Evolutionary conservation across 768 basidiomycete species (phyloP).

Genomic region (Termitomyces sp.): DNA sequence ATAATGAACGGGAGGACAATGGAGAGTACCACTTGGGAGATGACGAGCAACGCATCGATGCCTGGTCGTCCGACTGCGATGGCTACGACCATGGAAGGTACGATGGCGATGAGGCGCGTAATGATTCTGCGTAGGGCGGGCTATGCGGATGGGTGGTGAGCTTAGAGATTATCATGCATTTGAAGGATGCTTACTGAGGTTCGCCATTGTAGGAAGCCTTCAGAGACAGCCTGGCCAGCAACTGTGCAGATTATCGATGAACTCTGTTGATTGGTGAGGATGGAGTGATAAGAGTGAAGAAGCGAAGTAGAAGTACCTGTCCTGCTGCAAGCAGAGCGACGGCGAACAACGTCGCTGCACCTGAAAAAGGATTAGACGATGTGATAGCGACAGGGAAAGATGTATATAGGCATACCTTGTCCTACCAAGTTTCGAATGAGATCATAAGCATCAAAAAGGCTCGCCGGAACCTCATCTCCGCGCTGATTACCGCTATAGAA

Average conservation of each 20-base stretch:
- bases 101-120: slow-evolving; percentile 76
- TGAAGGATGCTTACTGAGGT: slow-evolving; percentile 50
- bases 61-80: slow-evolving; percentile 64
- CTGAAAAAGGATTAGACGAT: slow-evolving; percentile 26
- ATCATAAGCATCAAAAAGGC: slow-evolving; percentile 9
- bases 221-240: slow-evolving; percentile 80
- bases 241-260: slow-evolving; percentile 88
- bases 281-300: not conserved
- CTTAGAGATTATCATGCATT: not conserved
- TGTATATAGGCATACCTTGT: slow-evolving; percentile 33
- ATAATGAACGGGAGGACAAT: slow-evolving; percentile 81
- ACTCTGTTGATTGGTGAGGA: slow-evolving; percentile 33
- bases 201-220: slow-evolving; percentile 34
- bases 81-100: slow-evolving; percentile 61
- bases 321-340: slow-evolving; percentile 81
- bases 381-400: not conserved
- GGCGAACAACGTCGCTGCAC: slow-evolving; percentile 83
- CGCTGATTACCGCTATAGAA: slow-evolving; percentile 37
- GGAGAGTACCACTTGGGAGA: slow-evolving; percentile 57
- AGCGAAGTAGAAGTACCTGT: slow-evolving; percentile 38
- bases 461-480: slow-evolving; percentile 8
- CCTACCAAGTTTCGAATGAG: slow-evolving; percentile 68
- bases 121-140: slow-evolving; percentile 73
- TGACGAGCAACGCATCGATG: slow-evolving; percentile 75
- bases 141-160: slow-evolving; percentile 26